Percentiles rank a stretch among this genome's conserved stretches.
Evolutionary conservation across 108 stramenopile genomes (phyloP).

Genomic region (Pseudonitzschia pungens): DNA sequence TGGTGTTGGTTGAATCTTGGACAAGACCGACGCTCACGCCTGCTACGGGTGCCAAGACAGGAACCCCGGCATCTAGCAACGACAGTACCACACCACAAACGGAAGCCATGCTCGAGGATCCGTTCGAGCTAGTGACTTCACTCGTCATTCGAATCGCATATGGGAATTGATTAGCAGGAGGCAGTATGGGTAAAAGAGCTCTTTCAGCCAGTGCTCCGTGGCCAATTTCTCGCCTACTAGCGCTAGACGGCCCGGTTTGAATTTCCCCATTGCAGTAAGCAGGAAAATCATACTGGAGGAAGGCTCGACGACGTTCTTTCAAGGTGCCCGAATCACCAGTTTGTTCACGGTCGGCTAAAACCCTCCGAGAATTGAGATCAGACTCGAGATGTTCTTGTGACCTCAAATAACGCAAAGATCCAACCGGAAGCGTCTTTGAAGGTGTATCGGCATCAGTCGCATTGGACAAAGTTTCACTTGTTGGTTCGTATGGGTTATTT

Average conservation of each 20-base stretch:
- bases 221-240: conserved; percentile 66
- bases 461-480: not conserved
- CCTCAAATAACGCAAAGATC: conserved; percentile 54
- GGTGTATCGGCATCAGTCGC: conserved; percentile 7
- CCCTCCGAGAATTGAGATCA: conserved; percentile 57
- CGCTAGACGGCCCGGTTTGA: conserved; percentile 38
- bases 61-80: conserved; percentile 92
- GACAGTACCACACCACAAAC: conserved; percentile 73
- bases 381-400: conserved; percentile 58
- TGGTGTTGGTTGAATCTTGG: conserved; percentile 6
- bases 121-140: conserved; percentile 77
- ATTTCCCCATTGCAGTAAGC: conserved; percentile 66
- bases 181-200: conserved; percentile 79
- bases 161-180: conserved; percentile 69
- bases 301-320: conserved; percentile 51
- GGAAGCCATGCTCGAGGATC: conserved; percentile 43
- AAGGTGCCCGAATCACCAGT: conserved; percentile 72
- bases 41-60: conserved; percentile 74
- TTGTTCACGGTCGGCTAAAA: conserved; percentile 54
- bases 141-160: conserved; percentile 81
- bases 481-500: conserved; percentile 43
- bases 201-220: conserved; percentile 90
- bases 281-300: conserved; percentile 91
- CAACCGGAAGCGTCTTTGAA: conserved; percentile 43
- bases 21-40: conserved; percentile 86